Evolutionary conservation across 257 asterid genomes (phyloP).

Genomic region (Agastache rugosa): DNA sequence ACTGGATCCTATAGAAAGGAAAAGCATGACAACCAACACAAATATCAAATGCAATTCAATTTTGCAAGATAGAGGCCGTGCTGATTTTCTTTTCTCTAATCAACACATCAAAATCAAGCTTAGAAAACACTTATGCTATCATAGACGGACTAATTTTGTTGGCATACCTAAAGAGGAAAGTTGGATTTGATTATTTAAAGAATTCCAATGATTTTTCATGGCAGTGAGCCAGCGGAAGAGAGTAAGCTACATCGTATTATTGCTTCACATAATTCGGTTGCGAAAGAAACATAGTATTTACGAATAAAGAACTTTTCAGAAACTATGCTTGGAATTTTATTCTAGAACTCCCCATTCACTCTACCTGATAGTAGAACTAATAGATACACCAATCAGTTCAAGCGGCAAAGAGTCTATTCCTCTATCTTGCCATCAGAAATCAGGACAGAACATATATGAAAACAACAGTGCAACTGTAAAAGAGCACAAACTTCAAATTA

Average conservation of each 20-base stretch:
- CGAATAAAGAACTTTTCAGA: not conserved
- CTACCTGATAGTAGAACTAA: constrained; percentile 1
- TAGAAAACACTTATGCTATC: not conserved
- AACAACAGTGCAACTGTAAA: not conserved
- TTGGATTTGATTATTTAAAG: not conserved
- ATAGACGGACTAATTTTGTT: not conserved
- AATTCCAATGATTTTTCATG: not conserved
- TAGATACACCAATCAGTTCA: not conserved
- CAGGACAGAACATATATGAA: not conserved
- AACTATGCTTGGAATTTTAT: not conserved
- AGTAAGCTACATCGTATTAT: no score
- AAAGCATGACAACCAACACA: not conserved
- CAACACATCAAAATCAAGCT: constrained; percentile 17
- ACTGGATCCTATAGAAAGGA: constrained; percentile 60
- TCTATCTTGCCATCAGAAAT: not conserved
- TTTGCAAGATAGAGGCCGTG: not conserved
- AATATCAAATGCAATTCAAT: constrained; percentile 17
- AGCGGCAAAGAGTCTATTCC: not conserved
- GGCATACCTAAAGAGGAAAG: not conserved
- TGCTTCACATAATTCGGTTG: no score
- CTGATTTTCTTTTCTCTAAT: not conserved
- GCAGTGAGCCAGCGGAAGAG: not conserved
- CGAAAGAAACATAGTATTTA: not conserved
- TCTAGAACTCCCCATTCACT: constrained; percentile 4
- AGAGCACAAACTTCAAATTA: not conserved